Percentiles rank a stretch among this genome's conserved stretches.
phyloP scores from a whole-genome alignment of 2,329 filamentous ascomycete genomes.

The Helminthosporium solani region DNA sequence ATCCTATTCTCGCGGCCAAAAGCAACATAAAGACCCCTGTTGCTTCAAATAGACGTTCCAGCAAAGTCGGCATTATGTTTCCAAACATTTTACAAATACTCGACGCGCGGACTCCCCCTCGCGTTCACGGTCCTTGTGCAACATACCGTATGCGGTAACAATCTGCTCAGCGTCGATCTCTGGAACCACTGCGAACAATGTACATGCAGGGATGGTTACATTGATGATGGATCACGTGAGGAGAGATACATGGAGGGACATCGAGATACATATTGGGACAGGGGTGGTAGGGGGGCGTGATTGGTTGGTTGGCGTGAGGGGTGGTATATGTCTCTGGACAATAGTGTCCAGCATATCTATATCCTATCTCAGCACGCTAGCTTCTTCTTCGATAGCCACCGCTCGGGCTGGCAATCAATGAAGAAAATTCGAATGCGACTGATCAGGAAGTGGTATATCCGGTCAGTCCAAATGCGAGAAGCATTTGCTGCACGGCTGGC shows the following conservation, averaged over 20 bases:
- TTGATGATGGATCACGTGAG: constrained; percentile 13
- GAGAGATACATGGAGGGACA: constrained; percentile 3
- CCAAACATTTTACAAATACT: background rate
- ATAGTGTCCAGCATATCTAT: background rate
- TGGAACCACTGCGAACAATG: constrained; percentile 38
- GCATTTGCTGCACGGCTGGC: no score
- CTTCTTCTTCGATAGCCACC: background rate
- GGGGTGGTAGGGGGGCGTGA: background rate
- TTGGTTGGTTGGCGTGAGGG: background rate
- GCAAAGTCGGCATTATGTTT: no score
- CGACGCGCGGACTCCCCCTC: background rate
- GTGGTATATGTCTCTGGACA: background rate
- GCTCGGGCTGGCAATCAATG: no score
- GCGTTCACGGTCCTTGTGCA: constrained; percentile 4
- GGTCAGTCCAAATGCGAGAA: no score
- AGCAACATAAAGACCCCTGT: no score
- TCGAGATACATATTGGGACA: background rate
- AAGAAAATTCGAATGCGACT: no score
- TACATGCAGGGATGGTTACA: constrained; percentile 20
- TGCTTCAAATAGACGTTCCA: no score
- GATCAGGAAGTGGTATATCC: no score
- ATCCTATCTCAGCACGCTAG: no score
- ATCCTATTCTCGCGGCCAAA: no score
- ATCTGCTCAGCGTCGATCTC: constrained; percentile 23
- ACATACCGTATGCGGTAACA: constrained; percentile 29